A percentile compares a stretch with the other conserved stretches of the same genome.
These are phyloP conservation scores for Globisporangium parvum DNA, from an alignment of 352 stramenopile species.

Conservation along the genomic window DNA sequence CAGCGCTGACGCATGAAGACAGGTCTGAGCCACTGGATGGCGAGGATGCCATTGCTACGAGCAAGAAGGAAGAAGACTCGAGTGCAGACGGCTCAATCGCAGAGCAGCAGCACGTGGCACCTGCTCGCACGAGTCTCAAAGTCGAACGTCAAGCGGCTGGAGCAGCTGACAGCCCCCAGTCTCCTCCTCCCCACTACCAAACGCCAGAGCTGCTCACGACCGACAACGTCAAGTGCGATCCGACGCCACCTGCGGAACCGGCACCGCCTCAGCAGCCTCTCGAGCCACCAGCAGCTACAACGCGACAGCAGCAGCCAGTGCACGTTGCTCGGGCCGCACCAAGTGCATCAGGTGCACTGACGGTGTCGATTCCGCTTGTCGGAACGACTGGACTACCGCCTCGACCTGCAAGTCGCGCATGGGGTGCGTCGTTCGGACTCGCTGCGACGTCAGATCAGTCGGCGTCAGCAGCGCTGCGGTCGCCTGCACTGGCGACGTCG, in stretches of 20 bases:
- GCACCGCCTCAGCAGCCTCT: too few relatives aligned
- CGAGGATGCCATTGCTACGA: not conserved
- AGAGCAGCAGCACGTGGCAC: too few relatives aligned
- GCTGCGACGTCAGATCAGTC: not conserved
- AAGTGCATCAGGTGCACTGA: not conserved
- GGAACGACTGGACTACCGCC: not conserved
- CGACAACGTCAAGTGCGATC: too few relatives aligned
- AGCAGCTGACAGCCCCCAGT: too few relatives aligned
- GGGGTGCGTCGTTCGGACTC: conserved; percentile 14
- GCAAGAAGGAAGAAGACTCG: not conserved
- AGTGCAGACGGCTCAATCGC: too few relatives aligned
- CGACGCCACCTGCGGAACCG: too few relatives aligned
- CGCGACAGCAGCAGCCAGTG: too few relatives aligned
- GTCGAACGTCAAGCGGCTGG: too few relatives aligned
- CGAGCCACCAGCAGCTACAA: not conserved
- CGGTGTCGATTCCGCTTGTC: not conserved
- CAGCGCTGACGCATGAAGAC: not conserved
- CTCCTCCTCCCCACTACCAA: too few relatives aligned
- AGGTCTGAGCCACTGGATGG: not conserved
- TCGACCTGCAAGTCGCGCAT: conserved; percentile 2
- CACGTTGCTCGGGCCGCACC: not conserved
- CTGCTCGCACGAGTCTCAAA: too few relatives aligned
- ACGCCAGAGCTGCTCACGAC: too few relatives aligned
- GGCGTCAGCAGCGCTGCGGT: not conserved
- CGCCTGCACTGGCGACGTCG: conserved; percentile 7